phyloP scores from a whole-genome alignment of 1,284 basidiomycete species.

The Meira miltonrushii region DNA sequence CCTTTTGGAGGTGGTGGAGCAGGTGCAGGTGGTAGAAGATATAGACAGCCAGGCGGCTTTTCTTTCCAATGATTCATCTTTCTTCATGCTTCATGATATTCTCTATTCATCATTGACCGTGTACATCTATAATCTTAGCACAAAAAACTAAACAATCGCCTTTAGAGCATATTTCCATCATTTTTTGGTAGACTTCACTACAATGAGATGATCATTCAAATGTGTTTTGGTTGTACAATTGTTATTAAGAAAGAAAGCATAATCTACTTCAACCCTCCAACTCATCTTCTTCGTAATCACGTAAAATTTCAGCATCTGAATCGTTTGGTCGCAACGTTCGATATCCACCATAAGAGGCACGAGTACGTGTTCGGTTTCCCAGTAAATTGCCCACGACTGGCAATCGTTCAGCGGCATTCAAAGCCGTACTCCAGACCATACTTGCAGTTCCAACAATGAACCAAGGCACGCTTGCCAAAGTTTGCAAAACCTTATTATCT shows the following conservation, averaged over 20 bases:
- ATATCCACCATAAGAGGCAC: constrained; percentile 39
- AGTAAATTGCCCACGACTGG: constrained; percentile 15
- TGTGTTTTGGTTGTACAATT: too few relatives aligned
- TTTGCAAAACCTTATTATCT: constrained; percentile 67
- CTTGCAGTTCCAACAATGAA: constrained; percentile 27
- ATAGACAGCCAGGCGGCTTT: constrained; percentile 2
- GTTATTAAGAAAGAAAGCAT: too few relatives aligned
- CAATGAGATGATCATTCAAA: too few relatives aligned
- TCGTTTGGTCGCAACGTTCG: neutral
- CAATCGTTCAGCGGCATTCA: constrained; percentile 26
- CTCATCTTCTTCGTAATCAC: constrained; percentile 45
- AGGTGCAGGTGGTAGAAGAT: constrained; percentile 8
- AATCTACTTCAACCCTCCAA: constrained; percentile 14
- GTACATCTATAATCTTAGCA: too few relatives aligned
- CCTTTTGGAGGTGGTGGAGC: constrained; percentile 2
- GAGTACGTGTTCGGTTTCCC: constrained; percentile 7
- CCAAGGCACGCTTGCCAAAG: constrained; percentile 23
- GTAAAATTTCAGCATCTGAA: constrained; percentile 26
- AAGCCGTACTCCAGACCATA: constrained; percentile 21
- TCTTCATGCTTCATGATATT: too few relatives aligned
- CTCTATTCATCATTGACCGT: too few relatives aligned
- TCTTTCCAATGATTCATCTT: neutral
- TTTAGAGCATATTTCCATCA: too few relatives aligned
- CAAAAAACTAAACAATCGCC: too few relatives aligned
- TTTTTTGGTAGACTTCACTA: too few relatives aligned